These are phyloP conservation scores for Cucurbita ficifolia DNA, from an alignment of 306 rosid species.

Conservation along the genomic window DNA sequence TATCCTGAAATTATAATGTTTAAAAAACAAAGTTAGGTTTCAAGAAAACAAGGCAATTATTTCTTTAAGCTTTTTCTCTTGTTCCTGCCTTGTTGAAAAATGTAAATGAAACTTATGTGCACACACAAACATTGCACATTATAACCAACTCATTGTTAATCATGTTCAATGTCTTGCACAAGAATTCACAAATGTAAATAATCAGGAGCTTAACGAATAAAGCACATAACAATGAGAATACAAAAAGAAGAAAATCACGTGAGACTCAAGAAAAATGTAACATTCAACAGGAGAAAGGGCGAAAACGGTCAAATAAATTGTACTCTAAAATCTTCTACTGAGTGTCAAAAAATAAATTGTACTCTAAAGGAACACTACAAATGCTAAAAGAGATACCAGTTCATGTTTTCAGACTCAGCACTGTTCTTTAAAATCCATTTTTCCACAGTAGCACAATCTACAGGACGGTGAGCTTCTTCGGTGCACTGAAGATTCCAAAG, in stretches of 20 bases:
- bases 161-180: background rate
- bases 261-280: background rate
- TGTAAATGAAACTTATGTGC: background rate
- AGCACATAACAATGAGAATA: background rate
- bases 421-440: constrained; percentile 63
- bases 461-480: constrained; percentile 85
- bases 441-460: constrained; percentile 55
- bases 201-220: background rate
- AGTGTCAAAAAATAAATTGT: background rate
- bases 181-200: background rate
- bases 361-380: background rate
- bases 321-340: background rate
- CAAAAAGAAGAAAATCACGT: background rate
- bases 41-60: background rate
- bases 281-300: background rate
- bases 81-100: background rate
- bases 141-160: background rate
- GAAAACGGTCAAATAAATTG: background rate
- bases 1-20: constrained; percentile 22
- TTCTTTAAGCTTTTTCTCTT: background rate
- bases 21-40: background rate
- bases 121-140: background rate
- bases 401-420: constrained; percentile 64
- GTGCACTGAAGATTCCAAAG: constrained; percentile 24
- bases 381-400: constrained; percentile 23